Conservation (phyloP, 108 stramenopile species). For the Nitzschia sp. region DNA sequence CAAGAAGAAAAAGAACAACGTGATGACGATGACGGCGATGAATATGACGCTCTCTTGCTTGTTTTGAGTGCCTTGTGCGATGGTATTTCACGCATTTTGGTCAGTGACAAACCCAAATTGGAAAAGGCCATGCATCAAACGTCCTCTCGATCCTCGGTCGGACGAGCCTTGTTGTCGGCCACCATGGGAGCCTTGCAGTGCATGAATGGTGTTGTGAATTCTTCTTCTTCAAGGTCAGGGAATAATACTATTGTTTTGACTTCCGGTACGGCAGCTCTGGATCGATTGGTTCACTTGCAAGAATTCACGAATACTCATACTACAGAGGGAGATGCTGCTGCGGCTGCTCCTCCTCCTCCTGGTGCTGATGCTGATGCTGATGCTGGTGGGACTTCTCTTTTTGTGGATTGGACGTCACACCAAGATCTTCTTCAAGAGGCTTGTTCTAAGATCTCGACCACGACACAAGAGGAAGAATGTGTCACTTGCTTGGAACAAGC, state of each 20-base stretch:
- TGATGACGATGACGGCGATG: neutral
- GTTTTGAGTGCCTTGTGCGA: constrained; percentile 23
- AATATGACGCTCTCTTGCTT: neutral
- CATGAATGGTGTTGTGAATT: neutral
- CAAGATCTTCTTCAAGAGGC: neutral
- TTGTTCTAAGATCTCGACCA: neutral
- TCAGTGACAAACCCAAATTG: constrained; percentile 22
- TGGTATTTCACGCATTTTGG: constrained; percentile 27
- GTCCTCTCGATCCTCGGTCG: constrained; percentile 24
- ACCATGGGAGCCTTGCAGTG: constrained; percentile 19
- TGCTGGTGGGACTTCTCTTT: neutral
- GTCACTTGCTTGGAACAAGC: neutral
- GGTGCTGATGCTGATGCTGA: neutral
- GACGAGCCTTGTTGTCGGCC: constrained; percentile 25
- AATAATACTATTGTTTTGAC: neutral
- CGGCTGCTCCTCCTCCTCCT: neutral
- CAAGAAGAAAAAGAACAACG: neutral
- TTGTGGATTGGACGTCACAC: neutral
- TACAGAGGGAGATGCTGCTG: too few species aligned
- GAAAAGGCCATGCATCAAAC: neutral
- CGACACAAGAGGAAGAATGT: neutral
- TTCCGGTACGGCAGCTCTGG: constrained; percentile 9
- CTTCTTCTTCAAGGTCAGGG: neutral
- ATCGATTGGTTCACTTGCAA: constrained; percentile 18
- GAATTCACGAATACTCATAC: too few species aligned